Percentiles rank a stretch among this genome's conserved stretches.
Evolutionary conservation across 176 grass and related monocot species (phyloP).

Genomic region (Rhynchospora tenuis): DNA sequence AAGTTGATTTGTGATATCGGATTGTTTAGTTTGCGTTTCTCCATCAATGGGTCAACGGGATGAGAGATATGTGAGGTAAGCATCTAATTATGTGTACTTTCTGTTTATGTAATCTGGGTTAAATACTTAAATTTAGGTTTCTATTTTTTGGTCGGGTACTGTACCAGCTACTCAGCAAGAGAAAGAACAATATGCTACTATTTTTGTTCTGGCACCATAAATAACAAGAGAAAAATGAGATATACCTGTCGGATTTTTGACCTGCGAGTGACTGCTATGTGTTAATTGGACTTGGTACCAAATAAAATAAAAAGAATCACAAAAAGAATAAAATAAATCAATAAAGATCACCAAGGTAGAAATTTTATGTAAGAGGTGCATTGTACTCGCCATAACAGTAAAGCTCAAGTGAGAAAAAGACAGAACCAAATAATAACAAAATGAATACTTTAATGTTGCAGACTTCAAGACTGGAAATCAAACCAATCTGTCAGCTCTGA

Average conservation of each 20-base stretch:
- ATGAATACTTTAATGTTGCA: conserved; percentile 28
- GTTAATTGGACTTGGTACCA: background rate
- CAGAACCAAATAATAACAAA: background rate
- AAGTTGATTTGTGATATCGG: background rate
- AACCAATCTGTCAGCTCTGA: conserved; percentile 66
- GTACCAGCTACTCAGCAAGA: background rate
- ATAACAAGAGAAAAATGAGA: background rate
- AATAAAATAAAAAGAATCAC: background rate
- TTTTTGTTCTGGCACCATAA: background rate
- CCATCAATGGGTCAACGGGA: conserved; percentile 31
- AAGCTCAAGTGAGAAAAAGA: background rate
- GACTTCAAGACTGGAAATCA: conserved; percentile 78
- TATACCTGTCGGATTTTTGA: too few relatives aligned
- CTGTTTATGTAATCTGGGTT: background rate
- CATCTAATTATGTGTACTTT: conserved; percentile 10
- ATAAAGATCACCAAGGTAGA: background rate
- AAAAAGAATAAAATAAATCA: too few relatives aligned
- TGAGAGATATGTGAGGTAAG: conserved; percentile 56
- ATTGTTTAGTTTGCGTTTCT: background rate
- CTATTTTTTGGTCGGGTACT: background rate
- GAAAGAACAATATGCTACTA: background rate
- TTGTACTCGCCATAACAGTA: background rate
- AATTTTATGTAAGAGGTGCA: background rate
- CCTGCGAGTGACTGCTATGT: background rate
- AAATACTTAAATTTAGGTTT: background rate